These are phyloP conservation scores for Kitagawia praeruptora DNA, from an alignment of 129 eudicot genomes.

Conservation along the genomic window DNA sequence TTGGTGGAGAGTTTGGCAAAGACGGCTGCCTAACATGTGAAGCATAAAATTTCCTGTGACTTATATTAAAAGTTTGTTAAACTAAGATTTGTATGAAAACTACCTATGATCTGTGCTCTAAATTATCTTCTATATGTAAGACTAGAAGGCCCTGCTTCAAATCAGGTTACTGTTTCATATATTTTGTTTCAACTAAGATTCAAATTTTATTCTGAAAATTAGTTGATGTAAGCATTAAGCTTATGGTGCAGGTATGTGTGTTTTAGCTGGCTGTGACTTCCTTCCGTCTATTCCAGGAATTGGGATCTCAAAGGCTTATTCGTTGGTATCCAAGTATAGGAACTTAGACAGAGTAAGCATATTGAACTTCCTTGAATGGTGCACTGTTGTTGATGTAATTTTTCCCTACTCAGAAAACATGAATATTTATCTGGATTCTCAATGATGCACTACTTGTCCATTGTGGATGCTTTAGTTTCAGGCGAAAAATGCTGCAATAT, in stretches of 20 bases:
- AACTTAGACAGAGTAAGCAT: constrained; percentile 77
- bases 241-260: constrained; percentile 73
- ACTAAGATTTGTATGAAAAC: neutral
- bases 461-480: neutral
- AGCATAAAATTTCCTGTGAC: neutral
- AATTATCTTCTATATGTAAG: neutral
- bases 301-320: constrained; percentile 69
- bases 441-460: neutral
- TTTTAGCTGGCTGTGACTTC: constrained; percentile 89
- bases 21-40: too few relatives aligned
- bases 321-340: constrained; percentile 63
- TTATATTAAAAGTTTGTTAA: neutral
- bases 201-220: neutral
- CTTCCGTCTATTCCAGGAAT: constrained; percentile 82
- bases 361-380: neutral
- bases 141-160: neutral
- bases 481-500: neutral
- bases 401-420: neutral
- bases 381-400: neutral
- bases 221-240: neutral
- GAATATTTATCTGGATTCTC: neutral
- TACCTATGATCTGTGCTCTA: neutral
- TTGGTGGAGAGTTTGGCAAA: too few relatives aligned
- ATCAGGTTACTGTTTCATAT: neutral
- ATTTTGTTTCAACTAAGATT: neutral